These are phyloP conservation scores for Aspergillus ellipticus DNA, from an alignment of 495 filamentous ascomycete genomes.

Conservation along the genomic window DNA sequence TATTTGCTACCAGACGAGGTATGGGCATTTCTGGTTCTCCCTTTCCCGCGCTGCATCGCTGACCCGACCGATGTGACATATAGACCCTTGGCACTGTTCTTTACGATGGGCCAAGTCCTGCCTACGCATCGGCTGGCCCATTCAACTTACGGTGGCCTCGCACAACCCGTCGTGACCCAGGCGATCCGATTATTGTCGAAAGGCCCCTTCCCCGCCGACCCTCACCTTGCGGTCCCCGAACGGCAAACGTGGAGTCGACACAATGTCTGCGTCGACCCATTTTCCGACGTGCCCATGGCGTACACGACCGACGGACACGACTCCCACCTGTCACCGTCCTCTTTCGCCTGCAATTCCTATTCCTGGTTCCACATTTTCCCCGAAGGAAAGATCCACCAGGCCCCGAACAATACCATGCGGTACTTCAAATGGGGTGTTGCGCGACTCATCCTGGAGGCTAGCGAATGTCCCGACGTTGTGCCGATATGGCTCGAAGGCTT, in stretches of 20 bases:
- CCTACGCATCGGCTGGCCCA: constrained; percentile 80
- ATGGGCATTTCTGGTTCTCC: constrained; percentile 2
- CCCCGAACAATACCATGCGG: constrained; percentile 71
- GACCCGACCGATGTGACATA: constrained; percentile 11
- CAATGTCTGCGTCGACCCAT: constrained; percentile 47
- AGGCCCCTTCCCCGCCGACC: constrained; percentile 48
- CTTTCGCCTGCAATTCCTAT: constrained; percentile 59
- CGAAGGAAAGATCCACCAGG: constrained; percentile 90
- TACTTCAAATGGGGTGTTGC: constrained; percentile 98
- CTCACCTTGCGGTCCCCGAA: constrained; percentile 33
- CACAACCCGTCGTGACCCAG: constrained; percentile 84
- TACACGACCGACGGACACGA: constrained; percentile 54
- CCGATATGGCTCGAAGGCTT: constrained; percentile 92
- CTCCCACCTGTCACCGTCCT: constrained; percentile 51
- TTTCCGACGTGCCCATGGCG: constrained; percentile 44
- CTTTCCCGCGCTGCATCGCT: constrained; percentile 12
- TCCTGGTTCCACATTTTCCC: constrained; percentile 95
- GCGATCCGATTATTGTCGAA: constrained; percentile 78
- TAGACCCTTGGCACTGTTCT: constrained; percentile 64
- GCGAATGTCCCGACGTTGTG: constrained; percentile 78
- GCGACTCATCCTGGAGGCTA: constrained; percentile 80
- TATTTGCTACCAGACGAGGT: constrained; percentile 65
- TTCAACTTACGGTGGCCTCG: constrained; percentile 66
- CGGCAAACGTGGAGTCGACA: constrained; percentile 34
- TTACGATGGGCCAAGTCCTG: constrained; percentile 80